Conservation (phyloP, 2,329 filamentous ascomycete genomes). For the Sporothrix curviconia region DNA sequence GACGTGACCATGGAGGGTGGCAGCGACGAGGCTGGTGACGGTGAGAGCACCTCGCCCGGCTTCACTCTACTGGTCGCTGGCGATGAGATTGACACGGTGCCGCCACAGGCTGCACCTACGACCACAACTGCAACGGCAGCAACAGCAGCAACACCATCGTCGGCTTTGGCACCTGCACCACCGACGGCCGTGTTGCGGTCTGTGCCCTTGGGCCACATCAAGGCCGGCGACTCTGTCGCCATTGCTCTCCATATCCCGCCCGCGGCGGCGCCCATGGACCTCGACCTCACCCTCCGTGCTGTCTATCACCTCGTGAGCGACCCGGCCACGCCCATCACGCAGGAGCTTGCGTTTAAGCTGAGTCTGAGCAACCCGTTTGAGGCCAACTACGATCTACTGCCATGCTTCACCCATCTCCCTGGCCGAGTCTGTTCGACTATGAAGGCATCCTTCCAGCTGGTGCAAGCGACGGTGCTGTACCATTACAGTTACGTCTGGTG, state of each 20-base stretch:
- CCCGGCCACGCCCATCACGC: conserved; percentile 71
- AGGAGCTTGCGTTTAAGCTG: conserved; percentile 62
- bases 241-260: conserved; percentile 45
- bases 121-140: too few relatives aligned
- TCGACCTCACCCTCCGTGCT: conserved; percentile 65
- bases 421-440: conserved; percentile 79
- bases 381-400: conserved; percentile 80
- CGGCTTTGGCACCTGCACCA: not conserved
- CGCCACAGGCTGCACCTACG: not conserved
- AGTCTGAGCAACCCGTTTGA: conserved; percentile 80
- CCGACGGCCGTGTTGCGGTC: conserved; percentile 32
- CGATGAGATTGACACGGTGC: conserved; percentile 21
- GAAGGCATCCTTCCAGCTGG: conserved; percentile 37
- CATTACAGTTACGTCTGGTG: conserved; percentile 22
- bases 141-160: too few relatives aligned
- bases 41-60: conserved; percentile 30
- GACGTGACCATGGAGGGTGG: conserved; percentile 60
- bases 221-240: conserved; percentile 36
- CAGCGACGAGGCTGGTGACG: not conserved
- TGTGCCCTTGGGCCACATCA: conserved; percentile 42
- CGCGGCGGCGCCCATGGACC: conserved; percentile 44
- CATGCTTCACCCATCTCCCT: conserved; percentile 67
- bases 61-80: conserved; percentile 33
- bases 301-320: conserved; percentile 77
- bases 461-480: not conserved